Evolutionary conservation across 805 yeast species (phyloP).

Genomic region (Komagataella kurtzmanii): DNA sequence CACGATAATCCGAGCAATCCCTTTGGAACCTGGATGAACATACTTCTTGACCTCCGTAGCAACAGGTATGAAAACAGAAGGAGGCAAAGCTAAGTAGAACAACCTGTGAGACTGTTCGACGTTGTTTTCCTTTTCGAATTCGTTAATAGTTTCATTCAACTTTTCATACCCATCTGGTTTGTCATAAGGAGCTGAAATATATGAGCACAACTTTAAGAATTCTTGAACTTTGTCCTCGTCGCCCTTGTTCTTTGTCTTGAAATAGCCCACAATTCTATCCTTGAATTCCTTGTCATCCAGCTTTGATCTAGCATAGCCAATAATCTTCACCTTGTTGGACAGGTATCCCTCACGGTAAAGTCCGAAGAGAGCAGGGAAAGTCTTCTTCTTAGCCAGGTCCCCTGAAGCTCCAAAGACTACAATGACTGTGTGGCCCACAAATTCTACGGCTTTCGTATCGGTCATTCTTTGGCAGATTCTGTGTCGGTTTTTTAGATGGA

Average conservation of each 20-base stretch:
- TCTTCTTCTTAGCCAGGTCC: constrained; percentile 89
- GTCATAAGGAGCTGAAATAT: constrained; percentile 74
- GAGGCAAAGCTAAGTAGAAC: constrained; percentile 91
- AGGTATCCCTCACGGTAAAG: constrained; percentile 62
- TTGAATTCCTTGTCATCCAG: constrained; percentile 55
- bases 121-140: constrained; percentile 37
- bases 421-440: constrained; percentile 55
- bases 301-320: constrained; percentile 88
- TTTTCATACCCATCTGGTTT: constrained; percentile 55
- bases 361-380: constrained; percentile 80
- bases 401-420: constrained; percentile 94
- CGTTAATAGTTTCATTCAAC: constrained; percentile 40
- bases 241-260: constrained; percentile 27
- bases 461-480: not conserved
- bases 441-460: constrained; percentile 15
- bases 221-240: constrained; percentile 30
- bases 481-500: not conserved
- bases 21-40: constrained; percentile 50
- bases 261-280: constrained; percentile 47
- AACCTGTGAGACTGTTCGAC: constrained; percentile 57
- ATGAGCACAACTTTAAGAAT: constrained; percentile 54
- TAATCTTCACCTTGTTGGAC: constrained; percentile 55
- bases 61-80: constrained; percentile 76
- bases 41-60: constrained; percentile 57
- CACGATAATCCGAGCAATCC: constrained; percentile 70